These are phyloP conservation scores for Ilex paraguariensis DNA, from an alignment of 305 asterid species.

Conservation along the genomic window DNA sequence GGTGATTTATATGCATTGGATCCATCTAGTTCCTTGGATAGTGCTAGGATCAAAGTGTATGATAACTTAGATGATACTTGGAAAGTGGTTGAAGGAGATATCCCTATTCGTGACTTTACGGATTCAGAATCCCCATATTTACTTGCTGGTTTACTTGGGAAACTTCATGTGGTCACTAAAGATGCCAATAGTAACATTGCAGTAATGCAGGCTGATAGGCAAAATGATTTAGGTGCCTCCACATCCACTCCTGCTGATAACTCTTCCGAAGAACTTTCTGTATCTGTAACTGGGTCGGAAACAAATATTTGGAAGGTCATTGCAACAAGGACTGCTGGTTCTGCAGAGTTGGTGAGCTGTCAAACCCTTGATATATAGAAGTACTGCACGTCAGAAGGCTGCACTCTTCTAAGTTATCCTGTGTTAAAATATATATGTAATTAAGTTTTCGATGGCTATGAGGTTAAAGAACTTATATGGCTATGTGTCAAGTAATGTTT, in stretches of 20 bases:
- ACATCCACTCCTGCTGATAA: constrained; percentile 31
- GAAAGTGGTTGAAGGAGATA: constrained; percentile 75
- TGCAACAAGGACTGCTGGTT: constrained; percentile 31
- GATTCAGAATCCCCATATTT: constrained; percentile 72
- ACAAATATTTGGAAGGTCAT: constrained; percentile 52
- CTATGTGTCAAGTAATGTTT: too few relatives aligned
- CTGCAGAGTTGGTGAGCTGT: constrained; percentile 75
- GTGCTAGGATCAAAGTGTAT: constrained; percentile 75
- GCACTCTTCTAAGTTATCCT: too few relatives aligned
- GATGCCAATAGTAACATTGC: constrained; percentile 51
- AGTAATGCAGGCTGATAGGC: constrained; percentile 66
- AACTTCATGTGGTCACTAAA: constrained; percentile 71
- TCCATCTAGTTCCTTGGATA: constrained; percentile 64
- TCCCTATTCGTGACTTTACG: constrained; percentile 46
- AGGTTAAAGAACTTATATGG: too few relatives aligned
- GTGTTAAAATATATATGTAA: too few relatives aligned
- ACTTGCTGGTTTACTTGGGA: constrained; percentile 81
- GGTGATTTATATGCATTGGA: constrained; percentile 74
- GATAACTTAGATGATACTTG: constrained; percentile 69
- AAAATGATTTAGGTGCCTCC: constrained; percentile 28
- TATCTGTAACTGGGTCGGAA: constrained; percentile 27
- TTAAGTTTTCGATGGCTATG: too few relatives aligned
- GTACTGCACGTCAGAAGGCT: too few relatives aligned
- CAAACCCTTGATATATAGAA: constrained; percentile 62
- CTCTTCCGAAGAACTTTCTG: constrained; percentile 35